Base-by-base conservation (phyloP, 768 basidiomycete genomes). In the Leccinum rimulosum region DNA sequence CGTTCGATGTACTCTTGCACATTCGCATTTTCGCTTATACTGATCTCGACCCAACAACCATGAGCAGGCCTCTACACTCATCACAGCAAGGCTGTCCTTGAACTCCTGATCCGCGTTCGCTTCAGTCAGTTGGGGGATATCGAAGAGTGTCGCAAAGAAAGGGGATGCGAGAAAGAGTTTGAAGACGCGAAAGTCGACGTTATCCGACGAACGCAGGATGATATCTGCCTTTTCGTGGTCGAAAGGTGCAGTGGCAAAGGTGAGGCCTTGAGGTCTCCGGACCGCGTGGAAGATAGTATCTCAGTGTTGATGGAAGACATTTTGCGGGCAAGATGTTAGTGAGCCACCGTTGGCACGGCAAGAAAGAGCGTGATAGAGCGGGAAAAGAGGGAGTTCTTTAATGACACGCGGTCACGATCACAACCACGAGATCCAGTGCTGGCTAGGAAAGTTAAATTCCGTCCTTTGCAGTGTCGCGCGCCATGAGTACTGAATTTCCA, bases 91-190 rank as follows among this genome's bases (percentile, higher is more conserved):
- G 25, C 19, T 25, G 11, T 49, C 47, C 7, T 15, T 49, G 25
- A 49, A 14, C 14, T 49, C 47, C 47, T 49, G 47, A 49, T 49
- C 47, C 7, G 10, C 7, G 3, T 6, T 50, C 17, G 12, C 62
- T 43, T 60, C 36, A 11, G 49, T 14, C 6, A 70, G 59, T 36
- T 75, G 69, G 14, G 70, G 70, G 7, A 75, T 56, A 25, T 61
- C 48, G 54, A 76, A 73, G 25, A 49, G 47, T 14, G 25, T 27
- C 12, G 15, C 12, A 7, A 49, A 49, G 25, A 49, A 22, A 11
- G 47, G 47, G 25, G 47, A 49, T 15, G 47, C 47, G 7, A 49
- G 47, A 25, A 49, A 48, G 47, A 48, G 47, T 25, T 6, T 48
- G 47, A 48, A 48, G 47, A 25, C 22, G 47, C 47, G 47, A 25